Evolutionary conservation across 2,329 filamentous ascomycete species (phyloP), one percentile per base, ranked within the genome.

Genomic region (Sclerotinia subarctica): DNA sequence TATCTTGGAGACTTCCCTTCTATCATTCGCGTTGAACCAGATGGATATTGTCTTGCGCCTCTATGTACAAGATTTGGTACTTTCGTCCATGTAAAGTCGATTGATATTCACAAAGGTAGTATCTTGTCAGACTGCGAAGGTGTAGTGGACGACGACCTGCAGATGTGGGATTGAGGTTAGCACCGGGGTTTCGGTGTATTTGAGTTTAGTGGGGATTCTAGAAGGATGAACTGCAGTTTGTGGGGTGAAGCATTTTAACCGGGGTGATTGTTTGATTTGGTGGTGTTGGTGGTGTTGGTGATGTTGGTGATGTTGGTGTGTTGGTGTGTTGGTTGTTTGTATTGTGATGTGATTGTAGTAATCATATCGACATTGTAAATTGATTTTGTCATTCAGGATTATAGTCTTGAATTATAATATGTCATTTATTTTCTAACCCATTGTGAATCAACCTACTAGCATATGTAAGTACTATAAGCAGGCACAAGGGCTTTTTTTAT

Each of bases 171-270:
- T 52, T 17, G 32, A 49, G 44, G 64, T 59, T 66, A 52, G 53
- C 54, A 60, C 32, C 52, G 64, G 64, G 44, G 44, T 47, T 47
- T 58, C 32, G 54, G 42, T 66, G 46, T 51, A 59, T 66, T 66
- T 26, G 54, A 51, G 54, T 52, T 60, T 60, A 60, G 54, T 60
- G 64, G 44, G 44, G 54, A 60, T 47, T 66, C 63, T 60, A 60
- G 64, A 66, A 60, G 53, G 44, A 60, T 66, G 53, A 62, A 59
- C 60, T 68, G 64, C 54, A 68, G 70, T 67, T 67, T 67, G 49
- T 53, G 47, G 53, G 58, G 42, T 35, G 13, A 32, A 38, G 44
- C 58, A 51, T 62, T 62, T 62, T 62, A 62, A 26, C n/a, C 64
- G 24, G 53, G 51, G 52, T 58, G 19, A 44, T 21, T 24, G 59